These are phyloP conservation scores for Penicillium olsonii DNA, from an alignment of 2,329 filamentous ascomycete genomes.

Conservation along the genomic window DNA sequence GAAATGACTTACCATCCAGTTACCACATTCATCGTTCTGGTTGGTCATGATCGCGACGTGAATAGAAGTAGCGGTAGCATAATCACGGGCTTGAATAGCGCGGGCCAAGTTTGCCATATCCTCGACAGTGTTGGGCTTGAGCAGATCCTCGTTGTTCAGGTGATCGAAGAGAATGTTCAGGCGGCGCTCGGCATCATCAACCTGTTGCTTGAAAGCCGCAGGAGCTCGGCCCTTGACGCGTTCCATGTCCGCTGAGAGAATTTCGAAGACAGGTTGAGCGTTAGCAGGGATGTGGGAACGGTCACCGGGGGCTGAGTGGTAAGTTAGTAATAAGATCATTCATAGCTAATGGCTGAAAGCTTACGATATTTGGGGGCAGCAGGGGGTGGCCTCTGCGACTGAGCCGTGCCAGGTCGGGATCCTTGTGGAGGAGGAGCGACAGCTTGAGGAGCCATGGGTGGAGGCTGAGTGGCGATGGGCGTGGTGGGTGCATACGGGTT, in stretches of 20 bases:
- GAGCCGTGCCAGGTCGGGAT: conserved; percentile 51
- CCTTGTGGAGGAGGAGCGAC: conserved; percentile 41
- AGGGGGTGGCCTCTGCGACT: conserved; percentile 51
- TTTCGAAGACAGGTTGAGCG: conserved; percentile 77
- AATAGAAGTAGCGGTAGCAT: conserved; percentile 65
- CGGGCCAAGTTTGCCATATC: conserved; percentile 56
- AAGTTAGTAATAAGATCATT: conserved; percentile 12
- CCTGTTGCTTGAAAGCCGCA: conserved; percentile 80
- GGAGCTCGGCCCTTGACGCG: conserved; percentile 85
- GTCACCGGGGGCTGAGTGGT: conserved; percentile 66
- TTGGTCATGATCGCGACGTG: conserved; percentile 76
- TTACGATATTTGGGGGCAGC: conserved; percentile 68
- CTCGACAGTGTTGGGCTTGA: conserved; percentile 69
- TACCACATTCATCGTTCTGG: conserved; percentile 76
- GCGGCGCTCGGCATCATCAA: conserved; percentile 91
- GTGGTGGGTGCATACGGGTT: conserved; percentile 49
- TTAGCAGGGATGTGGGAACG: conserved; percentile 80
- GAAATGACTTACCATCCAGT: conserved; percentile 73
- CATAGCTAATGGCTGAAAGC: conserved; percentile 34
- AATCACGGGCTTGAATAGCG: conserved; percentile 69
- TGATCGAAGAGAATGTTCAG: conserved; percentile 94
- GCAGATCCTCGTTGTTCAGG: conserved; percentile 89
- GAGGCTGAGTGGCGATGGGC: conserved; percentile 46
- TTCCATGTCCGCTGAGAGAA: conserved; percentile 81
- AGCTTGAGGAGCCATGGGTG: conserved; percentile 27